Evolutionary conservation across 2,329 filamentous ascomycete genomes (phyloP), one percentile per base, ranked within the genome.

Genomic region (Curvularia spicifera): DNA sequence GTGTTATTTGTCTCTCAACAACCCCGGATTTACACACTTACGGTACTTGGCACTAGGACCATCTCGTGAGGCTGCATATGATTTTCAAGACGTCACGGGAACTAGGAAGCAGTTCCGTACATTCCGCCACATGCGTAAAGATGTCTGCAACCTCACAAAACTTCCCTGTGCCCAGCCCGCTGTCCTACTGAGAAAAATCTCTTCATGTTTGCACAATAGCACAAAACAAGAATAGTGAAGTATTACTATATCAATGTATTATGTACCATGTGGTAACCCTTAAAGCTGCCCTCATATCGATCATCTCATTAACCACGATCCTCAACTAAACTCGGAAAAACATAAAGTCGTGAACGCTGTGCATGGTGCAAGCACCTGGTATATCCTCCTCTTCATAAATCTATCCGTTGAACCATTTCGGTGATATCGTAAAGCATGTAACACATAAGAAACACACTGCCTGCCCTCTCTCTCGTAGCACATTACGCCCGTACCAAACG

Each of bases 381-480:
- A 58, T 58, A 58, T 51, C 26, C 45, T 35, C n/a, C 51, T 45
- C 26, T 55, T 33, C 8, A 29, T 13, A 20, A 26, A 9, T 37
- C 29, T 47, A 40, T 24, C 24, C 18, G 33, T 42, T 18, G 22
- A 42, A 55, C 37, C 12, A 51, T 55, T 50, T 46, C 49, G 13
- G 10, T 42, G 24, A 51, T 35, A 55, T 37, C 18, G 3, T 46
- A 29, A 33, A 37, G 18, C 31, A 48, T 51, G 51, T 35, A 35
- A 24, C 29, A 53, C 33, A 51, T 58, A 61, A 58, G 48, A 66
- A 63, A 60, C 51, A 26, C 59, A 52, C 59, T 24, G 5, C 12
- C 35, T 5, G 35, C 35, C 13, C 35, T n/a, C 35, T 2, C 33
- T 37, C 6, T 37, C 35, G 12, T 15, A 28, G 26, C 8, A 28